phyloP scores from a whole-genome alignment of 139 green algal species.

The Auxenochlorella pyrenoidosa region DNA sequence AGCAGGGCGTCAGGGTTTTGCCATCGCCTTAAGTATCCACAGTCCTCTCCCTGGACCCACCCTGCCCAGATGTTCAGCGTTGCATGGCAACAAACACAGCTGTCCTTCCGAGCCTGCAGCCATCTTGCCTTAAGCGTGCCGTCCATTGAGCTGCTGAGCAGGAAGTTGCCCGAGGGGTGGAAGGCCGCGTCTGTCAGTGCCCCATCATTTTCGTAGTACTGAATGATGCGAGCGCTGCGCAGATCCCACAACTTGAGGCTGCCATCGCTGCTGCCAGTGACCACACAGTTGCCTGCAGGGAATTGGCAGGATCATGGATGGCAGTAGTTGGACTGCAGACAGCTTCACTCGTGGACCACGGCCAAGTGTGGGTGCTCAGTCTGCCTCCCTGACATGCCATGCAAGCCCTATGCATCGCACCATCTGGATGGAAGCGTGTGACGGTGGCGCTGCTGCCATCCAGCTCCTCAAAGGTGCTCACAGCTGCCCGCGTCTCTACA shows the following conservation, averaged over 20 bases:
- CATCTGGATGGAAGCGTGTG: constrained; percentile 87
- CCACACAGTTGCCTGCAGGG: constrained; percentile 74
- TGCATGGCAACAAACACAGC: background rate
- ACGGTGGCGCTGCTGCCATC: constrained; percentile 61
- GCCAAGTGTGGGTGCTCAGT: no score
- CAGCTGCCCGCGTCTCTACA: constrained; percentile 65
- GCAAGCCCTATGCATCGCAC: background rate
- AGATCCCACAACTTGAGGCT: constrained; percentile 83
- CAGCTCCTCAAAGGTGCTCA: constrained; percentile 76
- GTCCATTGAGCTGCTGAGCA: constrained; percentile 83
- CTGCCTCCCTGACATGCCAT: background rate
- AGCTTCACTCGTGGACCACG: no score
- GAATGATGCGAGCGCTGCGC: constrained; percentile 76
- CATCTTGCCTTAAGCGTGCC: constrained; percentile 77
- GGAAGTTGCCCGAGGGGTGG: constrained; percentile 85
- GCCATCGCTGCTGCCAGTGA: constrained; percentile 68
- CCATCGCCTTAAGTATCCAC: no score
- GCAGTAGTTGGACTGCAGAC: background rate
- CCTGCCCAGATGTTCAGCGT: no score
- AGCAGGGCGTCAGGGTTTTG: background rate
- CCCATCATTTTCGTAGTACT: constrained; percentile 81
- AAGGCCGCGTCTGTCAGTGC: constrained; percentile 78
- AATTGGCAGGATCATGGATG: background rate
- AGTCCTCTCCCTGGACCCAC: no score
- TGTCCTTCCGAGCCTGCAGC: background rate